phyloP scores from a whole-genome alignment of 352 stramenopile genomes.

The Pythium insidiosum region DNA sequence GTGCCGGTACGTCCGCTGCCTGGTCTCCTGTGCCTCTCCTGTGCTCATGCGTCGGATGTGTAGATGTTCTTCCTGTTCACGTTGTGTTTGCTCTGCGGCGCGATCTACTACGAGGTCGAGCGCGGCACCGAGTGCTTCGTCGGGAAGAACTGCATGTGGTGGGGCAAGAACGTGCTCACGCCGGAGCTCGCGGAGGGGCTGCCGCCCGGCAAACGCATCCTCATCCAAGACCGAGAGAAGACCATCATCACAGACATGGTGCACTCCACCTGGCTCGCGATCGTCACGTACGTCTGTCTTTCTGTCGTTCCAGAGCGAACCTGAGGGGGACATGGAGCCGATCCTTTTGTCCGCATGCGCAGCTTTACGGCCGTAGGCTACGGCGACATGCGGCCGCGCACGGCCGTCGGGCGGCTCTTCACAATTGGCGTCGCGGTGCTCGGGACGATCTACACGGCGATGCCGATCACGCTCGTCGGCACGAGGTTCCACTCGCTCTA shows the following conservation, averaged over 20 bases:
- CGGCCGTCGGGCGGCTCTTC: conserved; percentile 55
- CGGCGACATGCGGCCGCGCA: conserved; percentile 55
- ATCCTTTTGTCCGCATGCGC: too few species aligned
- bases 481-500: conserved; percentile 68
- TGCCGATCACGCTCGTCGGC: conserved; percentile 68
- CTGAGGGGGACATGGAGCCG: too few species aligned
- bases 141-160: conserved; percentile 45
- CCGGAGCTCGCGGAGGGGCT: conserved; percentile 22
- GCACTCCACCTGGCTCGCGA: conserved; percentile 62
- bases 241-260: conserved; percentile 62
- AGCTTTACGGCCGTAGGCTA: conserved; percentile 72
- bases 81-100: conserved; percentile 49
- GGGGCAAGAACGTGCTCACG: conserved; percentile 44
- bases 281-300: too few species aligned
- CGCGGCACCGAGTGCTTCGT: conserved; percentile 61
- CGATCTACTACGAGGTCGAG: conserved; percentile 70
- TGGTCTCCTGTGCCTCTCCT: too few species aligned
- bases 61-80: conserved; percentile 75
- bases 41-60: not conserved
- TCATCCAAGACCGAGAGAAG: conserved; percentile 45
- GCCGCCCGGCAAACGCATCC: conserved; percentile 43
- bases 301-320: too few species aligned
- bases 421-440: conserved; percentile 55
- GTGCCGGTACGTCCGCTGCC: conserved; percentile 50
- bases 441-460: conserved; percentile 61